Percentiles rank a stretch among this genome's conserved stretches.
Conservation (phyloP, 345 rosid species). For the Dipteronia dyeriana region DNA sequence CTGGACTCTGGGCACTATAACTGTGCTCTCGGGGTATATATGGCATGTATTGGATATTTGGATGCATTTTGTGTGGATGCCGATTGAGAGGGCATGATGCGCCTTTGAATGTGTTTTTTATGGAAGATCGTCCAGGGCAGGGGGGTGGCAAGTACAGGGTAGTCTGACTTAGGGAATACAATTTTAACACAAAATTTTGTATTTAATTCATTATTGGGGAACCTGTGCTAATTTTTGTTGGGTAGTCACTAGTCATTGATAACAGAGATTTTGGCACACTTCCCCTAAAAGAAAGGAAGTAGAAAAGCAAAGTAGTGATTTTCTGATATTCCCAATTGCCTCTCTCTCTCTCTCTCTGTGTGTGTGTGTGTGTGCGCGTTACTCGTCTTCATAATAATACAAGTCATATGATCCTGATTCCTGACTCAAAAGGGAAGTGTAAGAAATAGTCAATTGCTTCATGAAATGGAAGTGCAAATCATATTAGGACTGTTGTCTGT, state of each 20-base stretch:
- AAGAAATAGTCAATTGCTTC: no score
- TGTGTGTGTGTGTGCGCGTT: no score
- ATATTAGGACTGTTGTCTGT: no score
- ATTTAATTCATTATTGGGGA: constrained; percentile 24
- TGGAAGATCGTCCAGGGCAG: not conserved
- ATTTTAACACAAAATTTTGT: constrained; percentile 20
- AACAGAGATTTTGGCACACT: constrained; percentile 19
- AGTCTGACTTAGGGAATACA: constrained; percentile 7
- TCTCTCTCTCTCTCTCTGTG: not conserved
- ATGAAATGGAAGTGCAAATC: no score
- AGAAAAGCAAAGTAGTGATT: constrained; percentile 7
- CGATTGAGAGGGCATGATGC: not conserved
- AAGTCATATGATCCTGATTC: no score
- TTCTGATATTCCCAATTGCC: not conserved
- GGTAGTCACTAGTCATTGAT: constrained; percentile 8
- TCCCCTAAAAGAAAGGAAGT: constrained; percentile 9
- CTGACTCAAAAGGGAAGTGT: no score
- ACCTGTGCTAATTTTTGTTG: constrained; percentile 15
- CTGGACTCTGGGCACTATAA: not conserved
- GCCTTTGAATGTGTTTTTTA: not conserved
- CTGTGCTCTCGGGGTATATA: constrained; percentile 12
- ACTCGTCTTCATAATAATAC: no score
- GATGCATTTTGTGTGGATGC: not conserved
- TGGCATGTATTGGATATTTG: not conserved
- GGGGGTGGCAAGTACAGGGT: not conserved